Percentiles rank a stretch among this genome's conserved stretches.
phyloP scores from a whole-genome alignment of 2,329 filamentous ascomycete species.

The Cordyceps farinosa region DNA sequence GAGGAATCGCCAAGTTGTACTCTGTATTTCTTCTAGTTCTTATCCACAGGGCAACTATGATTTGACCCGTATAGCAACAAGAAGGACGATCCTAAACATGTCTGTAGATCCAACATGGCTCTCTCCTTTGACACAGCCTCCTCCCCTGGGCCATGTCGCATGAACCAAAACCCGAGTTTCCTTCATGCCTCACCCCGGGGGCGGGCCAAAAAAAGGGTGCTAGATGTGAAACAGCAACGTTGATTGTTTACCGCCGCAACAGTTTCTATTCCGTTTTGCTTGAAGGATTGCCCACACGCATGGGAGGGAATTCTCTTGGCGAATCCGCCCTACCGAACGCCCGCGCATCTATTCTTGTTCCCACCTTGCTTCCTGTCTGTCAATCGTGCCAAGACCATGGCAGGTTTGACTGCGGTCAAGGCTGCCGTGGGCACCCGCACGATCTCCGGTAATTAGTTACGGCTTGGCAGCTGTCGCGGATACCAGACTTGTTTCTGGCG shows the following conservation, averaged over 20 bases:
- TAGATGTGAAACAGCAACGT: not conserved
- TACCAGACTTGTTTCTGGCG: not conserved
- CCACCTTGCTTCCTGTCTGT: not conserved
- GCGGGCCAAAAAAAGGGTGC: not conserved
- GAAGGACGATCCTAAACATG: conserved; percentile 4
- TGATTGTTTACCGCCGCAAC: not conserved
- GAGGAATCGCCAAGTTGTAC: not conserved
- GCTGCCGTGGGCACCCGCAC: not conserved
- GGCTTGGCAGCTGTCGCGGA: conserved; percentile 3
- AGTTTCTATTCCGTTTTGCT: not conserved
- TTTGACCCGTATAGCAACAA: not conserved
- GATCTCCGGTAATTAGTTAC: not conserved
- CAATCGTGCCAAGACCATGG: not conserved
- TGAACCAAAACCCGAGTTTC: not conserved
- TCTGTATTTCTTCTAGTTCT: not conserved
- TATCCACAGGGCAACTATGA: not conserved
- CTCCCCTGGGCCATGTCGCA: not conserved
- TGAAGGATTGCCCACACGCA: not conserved
- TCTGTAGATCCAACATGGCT: not conserved
- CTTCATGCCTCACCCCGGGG: not conserved
- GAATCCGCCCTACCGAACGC: not conserved
- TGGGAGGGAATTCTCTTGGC: not conserved
- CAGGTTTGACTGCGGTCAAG: not conserved
- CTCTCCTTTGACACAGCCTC: not conserved
- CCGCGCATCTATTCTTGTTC: not conserved